Base-by-base conservation (phyloP, 805 yeast species). In the Candida awuae region DNA sequence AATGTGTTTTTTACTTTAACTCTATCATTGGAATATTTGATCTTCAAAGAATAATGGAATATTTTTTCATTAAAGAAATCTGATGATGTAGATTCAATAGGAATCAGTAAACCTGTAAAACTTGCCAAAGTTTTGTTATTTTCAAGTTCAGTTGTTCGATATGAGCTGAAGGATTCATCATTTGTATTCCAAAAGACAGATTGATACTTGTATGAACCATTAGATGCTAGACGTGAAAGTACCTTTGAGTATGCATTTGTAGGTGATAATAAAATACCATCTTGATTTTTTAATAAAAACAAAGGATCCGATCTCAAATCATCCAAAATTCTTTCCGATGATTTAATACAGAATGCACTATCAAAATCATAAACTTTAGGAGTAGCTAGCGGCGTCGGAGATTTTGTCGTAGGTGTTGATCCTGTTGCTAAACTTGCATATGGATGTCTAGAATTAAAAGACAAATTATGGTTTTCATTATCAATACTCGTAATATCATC, bases 271-370 rank as follows among this genome's bases (percentile, higher is more conserved):
- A 65, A 39, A 9, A 65, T 47, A 13, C 65, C 63, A 5, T 46
- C 35, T 6, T 46, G 49, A 2, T 43, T 34, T 13, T 52, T 50
- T 14, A 50, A 32, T 10, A 62, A 40, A 43, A 67, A 65, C 23
- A 58, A 45, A 8, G 70, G 53, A 42, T 67, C 73, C 22, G 64
- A 67, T 37, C 71, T 61, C 22, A 82, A 52, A 50, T 82, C 90
- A 53, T 80, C 86, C 17, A 81, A 49, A 16, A 83, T 63, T 39
- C 90, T 63, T 50, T 82, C 82, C 6, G 79, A 58, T 0, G 90
- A 80, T 50, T 82, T 83, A 59, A 75, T 74, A 27, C 53, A 45
- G 15, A 35, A 39, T n/a, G 55, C 46, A 7, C 43, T 41, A 3
- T 32, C 25, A 21, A 58, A 58, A 29, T 52, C 49, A 39, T 56